Evolutionary conservation across 306 rosid genomes (phyloP).

Genomic region (Quercus dentata): DNA sequence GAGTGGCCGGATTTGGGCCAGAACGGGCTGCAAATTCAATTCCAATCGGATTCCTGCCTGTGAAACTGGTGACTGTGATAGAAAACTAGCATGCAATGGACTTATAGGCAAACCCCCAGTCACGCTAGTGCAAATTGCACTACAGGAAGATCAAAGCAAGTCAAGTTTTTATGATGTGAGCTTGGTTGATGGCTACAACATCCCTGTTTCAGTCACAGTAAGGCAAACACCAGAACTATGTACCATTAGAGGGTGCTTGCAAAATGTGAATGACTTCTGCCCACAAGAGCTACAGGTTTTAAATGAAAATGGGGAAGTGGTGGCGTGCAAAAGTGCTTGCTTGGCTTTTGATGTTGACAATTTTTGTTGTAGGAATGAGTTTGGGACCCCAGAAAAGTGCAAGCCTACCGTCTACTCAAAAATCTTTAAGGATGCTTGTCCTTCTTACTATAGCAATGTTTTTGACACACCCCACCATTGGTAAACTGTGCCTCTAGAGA

Average conservation of each 20-base stretch:
- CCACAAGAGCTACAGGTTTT: conserved; percentile 58
- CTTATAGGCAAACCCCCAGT: conserved; percentile 77
- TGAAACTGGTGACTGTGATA: conserved; percentile 84
- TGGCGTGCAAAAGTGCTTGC: conserved; percentile 88
- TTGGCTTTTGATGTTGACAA: conserved; percentile 65
- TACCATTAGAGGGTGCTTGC: conserved; percentile 51
- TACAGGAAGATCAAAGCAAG: conserved; percentile 51
- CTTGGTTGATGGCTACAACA: conserved; percentile 84
- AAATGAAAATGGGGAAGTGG: conserved; percentile 45
- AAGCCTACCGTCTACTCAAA: conserved; percentile 66
- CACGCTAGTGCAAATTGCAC: conserved; percentile 60
- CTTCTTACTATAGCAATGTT: conserved; percentile 66
- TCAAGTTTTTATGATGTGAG: conserved; percentile 73
- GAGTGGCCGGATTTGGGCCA: conserved; percentile 85
- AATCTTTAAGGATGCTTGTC: conserved; percentile 79
- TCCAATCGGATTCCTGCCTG: conserved; percentile 49
- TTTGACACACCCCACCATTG: conserved; percentile 71
- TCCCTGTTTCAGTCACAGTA: conserved; percentile 48
- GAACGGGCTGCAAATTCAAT: conserved; percentile 73
- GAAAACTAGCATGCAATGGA: conserved; percentile 74
- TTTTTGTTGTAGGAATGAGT: conserved; percentile 71
- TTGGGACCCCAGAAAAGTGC: conserved; percentile 60
- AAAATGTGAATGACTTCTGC: conserved; percentile 49
- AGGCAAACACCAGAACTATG: conserved; percentile 38
- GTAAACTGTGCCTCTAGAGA: conserved; percentile 53